Conservation (phyloP, 2,329 filamentous ascomycete species). For the Aspergillus sp. region DNA sequence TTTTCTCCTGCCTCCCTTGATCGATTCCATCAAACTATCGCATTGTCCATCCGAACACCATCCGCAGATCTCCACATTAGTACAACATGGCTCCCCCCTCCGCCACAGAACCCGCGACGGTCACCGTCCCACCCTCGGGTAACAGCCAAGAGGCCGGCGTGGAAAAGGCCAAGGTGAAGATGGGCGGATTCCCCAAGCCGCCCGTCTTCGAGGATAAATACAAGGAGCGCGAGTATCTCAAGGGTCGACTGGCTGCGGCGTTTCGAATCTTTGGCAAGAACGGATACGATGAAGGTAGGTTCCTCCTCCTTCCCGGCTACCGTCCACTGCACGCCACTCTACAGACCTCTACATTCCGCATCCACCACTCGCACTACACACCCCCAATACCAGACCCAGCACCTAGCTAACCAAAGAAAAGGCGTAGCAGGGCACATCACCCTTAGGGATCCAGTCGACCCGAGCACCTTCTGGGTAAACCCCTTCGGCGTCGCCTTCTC, state of each 20-base stretch:
- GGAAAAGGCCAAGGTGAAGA: slow-evolving; percentile 37
- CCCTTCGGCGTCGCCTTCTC: slow-evolving; percentile 68
- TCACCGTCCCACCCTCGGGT: slow-evolving; percentile 21
- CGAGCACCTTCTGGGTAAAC: slow-evolving; percentile 68
- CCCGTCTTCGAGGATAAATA: slow-evolving; percentile 48
- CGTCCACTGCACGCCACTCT: not conserved
- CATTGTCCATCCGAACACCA: not conserved
- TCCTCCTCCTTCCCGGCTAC: not conserved
- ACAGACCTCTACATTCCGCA: too few relatives aligned
- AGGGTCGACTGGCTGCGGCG: slow-evolving; percentile 58
- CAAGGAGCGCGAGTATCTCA: slow-evolving; percentile 58
- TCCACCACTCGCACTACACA: too few relatives aligned
- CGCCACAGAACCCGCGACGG: slow-evolving; percentile 19
- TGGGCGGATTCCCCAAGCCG: slow-evolving; percentile 34
- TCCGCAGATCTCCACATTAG: not conserved
- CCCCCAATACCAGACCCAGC: not conserved
- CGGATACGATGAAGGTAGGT: slow-evolving; percentile 56
- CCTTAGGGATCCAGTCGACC: slow-evolving; percentile 63
- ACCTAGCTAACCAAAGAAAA: slow-evolving; percentile 14
- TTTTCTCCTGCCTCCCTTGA: not conserved
- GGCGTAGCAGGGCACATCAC: slow-evolving; percentile 69
- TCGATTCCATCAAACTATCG: not conserved
- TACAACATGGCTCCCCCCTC: slow-evolving; percentile 21
- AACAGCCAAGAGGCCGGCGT: slow-evolving; percentile 29
- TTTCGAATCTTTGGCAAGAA: slow-evolving; percentile 64